Evolutionary conservation across 257 asterid genomes (phyloP), one percentile per base, ranked within the genome.

Genomic region (Solanum medicagineum): DNA sequence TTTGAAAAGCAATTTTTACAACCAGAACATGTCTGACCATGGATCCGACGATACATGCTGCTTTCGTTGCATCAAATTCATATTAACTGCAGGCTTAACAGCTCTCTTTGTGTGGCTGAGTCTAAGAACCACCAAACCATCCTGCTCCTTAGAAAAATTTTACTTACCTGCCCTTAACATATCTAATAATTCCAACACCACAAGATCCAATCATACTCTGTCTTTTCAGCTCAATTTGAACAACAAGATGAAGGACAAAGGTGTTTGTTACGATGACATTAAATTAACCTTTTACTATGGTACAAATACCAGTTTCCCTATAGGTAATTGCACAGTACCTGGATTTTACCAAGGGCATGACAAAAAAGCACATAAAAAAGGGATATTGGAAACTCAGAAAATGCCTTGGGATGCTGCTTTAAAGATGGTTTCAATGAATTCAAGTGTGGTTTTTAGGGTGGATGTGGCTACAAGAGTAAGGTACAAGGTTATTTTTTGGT

Each of bases 81-180:
- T 92, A 36, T 5, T 93, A 81, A 95, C 98, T 85, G 91, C 93
- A 53, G 98, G 95, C 74, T 90, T 95, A 63, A 86, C 95, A 63
- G 99, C 97, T 19, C 95, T 95, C 66, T 95, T 95, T 93, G 66
- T 93, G 86, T 95, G 97, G 98, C 95, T 94, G 56, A 92, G 95
- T 87, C 92, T 94, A n/a, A 94, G 98, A 17, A 89, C 97, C 69
- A 83, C 90, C 24, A 87, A 89, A 1, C 99, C 99, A 85, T 83
- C 86, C 4, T 90, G 92, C 88, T 90, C 89, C 63, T 87, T 95
- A 62, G 84, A 94, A 56, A 51, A 86, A 16, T 88, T 95, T 7
- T 89, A 87, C 87, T 74, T 95, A 17, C 96, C 95, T 32, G 86
- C 92, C 85, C 98, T 95, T 87, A 90, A 93, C 88, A 7, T 1